Evolutionary conservation across 2,329 filamentous ascomycete species (phyloP), one percentile per base, ranked within the genome.

Genomic region (Colletotrichum kahawae): DNA sequence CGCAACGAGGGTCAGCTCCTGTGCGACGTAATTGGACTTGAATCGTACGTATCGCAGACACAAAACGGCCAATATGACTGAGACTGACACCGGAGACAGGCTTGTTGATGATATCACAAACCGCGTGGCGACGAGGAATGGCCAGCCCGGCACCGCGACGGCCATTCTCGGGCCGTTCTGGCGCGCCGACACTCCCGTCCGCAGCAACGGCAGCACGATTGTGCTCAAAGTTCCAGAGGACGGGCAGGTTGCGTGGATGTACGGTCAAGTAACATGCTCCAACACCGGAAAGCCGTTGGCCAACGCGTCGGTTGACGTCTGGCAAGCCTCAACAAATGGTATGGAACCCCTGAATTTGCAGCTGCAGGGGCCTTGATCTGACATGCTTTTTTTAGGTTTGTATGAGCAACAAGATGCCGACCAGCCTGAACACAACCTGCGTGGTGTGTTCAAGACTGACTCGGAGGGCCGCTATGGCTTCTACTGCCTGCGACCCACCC

Each of bases 81-180:
- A 36, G n/a, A 14, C 33, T 62, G 57, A 62, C 27, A 12, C 7
- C 16, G 29, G 8, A 31, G 71, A 38, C 67, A 88, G 87, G 24
- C 90, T 94, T 5, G 94, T 96, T 62, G 95, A 96, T 82, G 94
- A 96, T 82, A 96, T 97, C 80, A 95, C 93, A 70, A 93, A 92
- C 85, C 92, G 91, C 66, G 89, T 90, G 34, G 88, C 89, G 65
- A 85, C 88, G 69, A 85, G 85, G 66, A 79, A 80, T 43, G 77
- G 81, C 51, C 85, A 86, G 16, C 80, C 85, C 16, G 88, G 92
- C 13, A 97, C 95, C 7, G 91, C 94, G 3, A 94, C 94, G 5
- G 92, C 95, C 54, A 95, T 98, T 78, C 90, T 98, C 1, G 95
- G 95, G 0, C 95, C 95, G 2, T 98, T 98, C 86, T 97, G 94